Base-by-base conservation (phyloP, 768 basidiomycete species). In the Hypholoma fasciculare region DNA sequence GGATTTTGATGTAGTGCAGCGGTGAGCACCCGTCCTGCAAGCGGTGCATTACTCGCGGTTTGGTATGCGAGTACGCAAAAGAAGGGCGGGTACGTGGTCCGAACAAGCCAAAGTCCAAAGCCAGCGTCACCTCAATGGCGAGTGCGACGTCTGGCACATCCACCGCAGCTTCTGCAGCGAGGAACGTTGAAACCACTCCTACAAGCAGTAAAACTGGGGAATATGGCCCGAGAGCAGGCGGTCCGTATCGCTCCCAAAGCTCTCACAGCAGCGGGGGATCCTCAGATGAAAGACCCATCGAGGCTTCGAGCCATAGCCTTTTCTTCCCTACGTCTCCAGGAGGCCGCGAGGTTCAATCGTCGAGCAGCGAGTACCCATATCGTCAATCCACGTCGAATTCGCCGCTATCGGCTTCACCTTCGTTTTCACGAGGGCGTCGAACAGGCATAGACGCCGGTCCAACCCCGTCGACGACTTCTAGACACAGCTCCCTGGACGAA, bases 11-110 rank as follows among this genome's bases (percentile, higher is more conserved):
- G 19, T 39, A 56, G 87, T 91, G 89, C 69, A 86, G 82, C 60
- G 88, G 89, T 40, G 86, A 88, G 37, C 85, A 85, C 53, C 88
- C 89, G 0, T 69, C 81, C 0, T 92, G 89, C 69, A 78, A 84
- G 62, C 84, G 90, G 11, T 91, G 89, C 69, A 67, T 78, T 6
- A 72, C 70, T 3, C 76, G 87, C 5, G 83, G 86, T 0, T 73
- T 90, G 39, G 61, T 72, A 2, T 91, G 89, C 71, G 81, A 85
- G 48, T 91, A 92, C 64, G 82, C 85, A 0, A 79, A 84, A 49
- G 87, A 89, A 72, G 82, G 86, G 2, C 76, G 85, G 46, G 80
- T 86, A 47, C 77, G 83, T 2, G 87, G 87, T 0, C 81, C 84
- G 23, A 86, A 86, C 68, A 86, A 84, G 66, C 74, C 79, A 7